A percentile compares a stretch with the other conserved stretches of the same genome.
Evolutionary conservation across 177 flowering plant genomes (phyloP).

Genomic region (Tripterygium wilfordii): DNA sequence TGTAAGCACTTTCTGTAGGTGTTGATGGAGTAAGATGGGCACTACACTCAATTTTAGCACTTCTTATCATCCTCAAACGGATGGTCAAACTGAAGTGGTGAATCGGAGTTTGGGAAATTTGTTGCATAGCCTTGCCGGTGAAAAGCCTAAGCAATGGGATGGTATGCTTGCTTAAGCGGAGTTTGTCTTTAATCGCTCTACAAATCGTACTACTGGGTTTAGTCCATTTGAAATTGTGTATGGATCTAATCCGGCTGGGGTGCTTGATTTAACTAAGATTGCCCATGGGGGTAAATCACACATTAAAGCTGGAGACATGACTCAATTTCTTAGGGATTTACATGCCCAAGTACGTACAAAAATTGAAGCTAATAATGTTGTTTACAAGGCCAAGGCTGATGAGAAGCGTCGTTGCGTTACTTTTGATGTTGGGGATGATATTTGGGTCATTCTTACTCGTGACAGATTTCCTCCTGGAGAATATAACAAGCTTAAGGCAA

Average conservation of each 20-base stretch:
- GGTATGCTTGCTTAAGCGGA: not conserved
- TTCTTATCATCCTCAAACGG: not conserved
- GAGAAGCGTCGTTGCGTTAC: too few relatives aligned
- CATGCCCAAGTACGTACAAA: too few relatives aligned
- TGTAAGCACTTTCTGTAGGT: not conserved
- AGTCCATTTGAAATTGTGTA: not conserved
- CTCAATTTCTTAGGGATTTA: too few relatives aligned
- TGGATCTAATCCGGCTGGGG: not conserved
- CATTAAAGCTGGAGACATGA: too few relatives aligned
- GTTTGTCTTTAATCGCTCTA: not conserved
- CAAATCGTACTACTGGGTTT: not conserved
- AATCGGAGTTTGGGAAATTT: not conserved
- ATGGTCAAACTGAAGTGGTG: not conserved
- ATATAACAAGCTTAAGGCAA: too few relatives aligned
- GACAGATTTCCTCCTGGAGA: too few relatives aligned
- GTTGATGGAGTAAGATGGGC: not conserved
- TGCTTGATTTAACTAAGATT: too few relatives aligned
- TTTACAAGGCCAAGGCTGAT: too few relatives aligned
- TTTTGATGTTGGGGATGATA: too few relatives aligned
- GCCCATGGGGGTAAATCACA: too few relatives aligned
- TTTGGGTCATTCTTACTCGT: too few relatives aligned
- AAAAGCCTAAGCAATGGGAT: not conserved
- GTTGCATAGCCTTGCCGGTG: not conserved
- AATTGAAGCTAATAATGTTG: too few relatives aligned
- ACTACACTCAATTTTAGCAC: not conserved